These are phyloP conservation scores for Jatropha multifida DNA, from an alignment of 441 rosid genomes.

Conservation along the genomic window DNA sequence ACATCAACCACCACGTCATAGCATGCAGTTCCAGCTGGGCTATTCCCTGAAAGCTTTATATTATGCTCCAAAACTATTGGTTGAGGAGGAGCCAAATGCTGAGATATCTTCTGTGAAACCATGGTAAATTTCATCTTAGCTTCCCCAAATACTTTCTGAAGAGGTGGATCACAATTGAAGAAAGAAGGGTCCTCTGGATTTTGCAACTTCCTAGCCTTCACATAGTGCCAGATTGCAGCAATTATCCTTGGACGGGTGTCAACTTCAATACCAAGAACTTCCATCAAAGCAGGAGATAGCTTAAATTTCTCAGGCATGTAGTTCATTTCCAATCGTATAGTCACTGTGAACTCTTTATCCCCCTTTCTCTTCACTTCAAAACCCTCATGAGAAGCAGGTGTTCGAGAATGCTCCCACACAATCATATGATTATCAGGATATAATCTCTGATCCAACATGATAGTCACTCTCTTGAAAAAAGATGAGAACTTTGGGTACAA, in stretches of 20 bases:
- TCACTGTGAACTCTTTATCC: conserved; percentile 76
- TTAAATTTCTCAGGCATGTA: conserved; percentile 85
- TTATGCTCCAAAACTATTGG: conserved; percentile 89
- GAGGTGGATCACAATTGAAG: conserved; percentile 83
- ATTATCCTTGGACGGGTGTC: conserved; percentile 90
- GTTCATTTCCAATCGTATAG: conserved; percentile 85
- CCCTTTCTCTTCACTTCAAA: conserved; percentile 98
- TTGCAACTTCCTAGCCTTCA: conserved; percentile 91
- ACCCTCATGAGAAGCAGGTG: conserved; percentile 90
- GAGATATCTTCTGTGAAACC: conserved; percentile 85
- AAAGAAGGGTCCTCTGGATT: conserved; percentile 81
- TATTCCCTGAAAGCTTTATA: conserved; percentile 86
- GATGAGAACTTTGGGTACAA: conserved; percentile 74
- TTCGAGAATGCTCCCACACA: conserved; percentile 83
- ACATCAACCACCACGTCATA: conserved; percentile 91
- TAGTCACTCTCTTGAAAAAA: conserved; percentile 85
- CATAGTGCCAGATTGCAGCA: conserved; percentile 94
- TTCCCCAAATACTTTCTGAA: conserved; percentile 88
- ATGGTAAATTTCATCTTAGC: conserved; percentile 74
- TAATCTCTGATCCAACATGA: conserved; percentile 80
- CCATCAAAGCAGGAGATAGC: conserved; percentile 81
- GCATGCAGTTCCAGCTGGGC: conserved; percentile 81
- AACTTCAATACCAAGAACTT: conserved; percentile 91
- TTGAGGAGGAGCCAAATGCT: conserved; percentile 72
- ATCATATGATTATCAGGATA: conserved; percentile 85